These are phyloP conservation scores for Huntiella savannae DNA, from an alignment of 2,329 filamentous ascomycete genomes.

Conservation along the genomic window DNA sequence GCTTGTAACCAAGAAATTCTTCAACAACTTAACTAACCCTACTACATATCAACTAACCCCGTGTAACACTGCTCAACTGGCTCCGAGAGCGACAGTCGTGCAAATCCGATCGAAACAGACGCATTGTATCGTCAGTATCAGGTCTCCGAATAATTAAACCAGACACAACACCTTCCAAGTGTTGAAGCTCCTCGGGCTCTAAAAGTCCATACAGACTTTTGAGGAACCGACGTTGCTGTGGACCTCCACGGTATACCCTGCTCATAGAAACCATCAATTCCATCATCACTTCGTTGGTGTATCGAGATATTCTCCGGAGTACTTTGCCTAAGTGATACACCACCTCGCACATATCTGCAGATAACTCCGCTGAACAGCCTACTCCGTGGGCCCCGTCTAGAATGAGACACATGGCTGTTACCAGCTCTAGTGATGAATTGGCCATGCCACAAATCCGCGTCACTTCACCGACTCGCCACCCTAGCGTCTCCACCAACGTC, in stretches of 20 bases:
- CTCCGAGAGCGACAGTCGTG: no score
- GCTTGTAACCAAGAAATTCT: not conserved
- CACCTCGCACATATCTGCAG: constrained; percentile 14
- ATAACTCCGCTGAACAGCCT: constrained; percentile 16
- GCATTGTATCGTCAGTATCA: not conserved
- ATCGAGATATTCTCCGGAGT: constrained; percentile 11
- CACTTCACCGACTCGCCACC: not conserved
- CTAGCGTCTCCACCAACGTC: not conserved
- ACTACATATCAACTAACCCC: not conserved
- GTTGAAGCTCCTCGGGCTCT: constrained; percentile 7
- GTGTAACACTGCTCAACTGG: not conserved
- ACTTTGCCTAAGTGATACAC: constrained; percentile 14
- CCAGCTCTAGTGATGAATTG: constrained; percentile 10
- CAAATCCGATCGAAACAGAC: not conserved
- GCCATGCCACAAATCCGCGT: not conserved
- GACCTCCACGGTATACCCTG: constrained; percentile 13
- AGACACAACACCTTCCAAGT: constrained; percentile 11
- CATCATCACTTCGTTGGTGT: constrained; percentile 9
- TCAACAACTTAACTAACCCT: not conserved
- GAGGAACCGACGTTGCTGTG: constrained; percentile 11
- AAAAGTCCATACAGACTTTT: constrained; percentile 14
- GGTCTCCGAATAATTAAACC: not conserved
- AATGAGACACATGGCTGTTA: constrained; percentile 15
- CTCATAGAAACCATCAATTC: constrained; percentile 14
- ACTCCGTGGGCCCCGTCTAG: constrained; percentile 16